Conservation (phyloP, 768 basidiomycete species). For the Lactarius sanguifluus region DNA sequence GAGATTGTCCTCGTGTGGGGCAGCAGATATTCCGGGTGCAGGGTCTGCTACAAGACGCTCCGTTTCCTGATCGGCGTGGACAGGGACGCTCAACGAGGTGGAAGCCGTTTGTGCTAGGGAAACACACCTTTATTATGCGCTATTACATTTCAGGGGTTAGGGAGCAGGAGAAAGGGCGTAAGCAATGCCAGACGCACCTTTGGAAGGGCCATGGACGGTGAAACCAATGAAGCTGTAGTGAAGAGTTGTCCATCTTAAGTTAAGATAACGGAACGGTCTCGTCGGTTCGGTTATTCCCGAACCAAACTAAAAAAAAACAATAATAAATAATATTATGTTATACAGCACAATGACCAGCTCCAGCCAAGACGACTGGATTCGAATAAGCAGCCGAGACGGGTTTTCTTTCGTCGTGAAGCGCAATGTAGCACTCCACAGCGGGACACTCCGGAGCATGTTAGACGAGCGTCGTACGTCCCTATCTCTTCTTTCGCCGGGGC, state of each 20-base stretch:
- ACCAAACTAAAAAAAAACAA: not conserved
- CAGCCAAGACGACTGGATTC: constrained; percentile 61
- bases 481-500: constrained; percentile 4
- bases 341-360: constrained; percentile 9
- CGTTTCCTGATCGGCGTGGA: constrained; percentile 70
- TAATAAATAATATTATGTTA: not conserved
- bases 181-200: constrained; percentile 42
- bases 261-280: not conserved
- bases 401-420: constrained; percentile 77
- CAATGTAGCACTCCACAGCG: constrained; percentile 74
- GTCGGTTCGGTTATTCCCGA: constrained; percentile 20
- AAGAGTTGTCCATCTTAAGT: not conserved
- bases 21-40: constrained; percentile 94
- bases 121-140: constrained; percentile 54
- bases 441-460: constrained; percentile 79
- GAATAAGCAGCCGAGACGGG: constrained; percentile 74
- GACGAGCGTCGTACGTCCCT: constrained; percentile 60
- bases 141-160: constrained; percentile 32
- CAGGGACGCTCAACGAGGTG: constrained; percentile 1
- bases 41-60: constrained; percentile 95
- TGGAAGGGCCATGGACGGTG: constrained; percentile 48
- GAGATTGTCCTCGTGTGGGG: constrained; percentile 95
- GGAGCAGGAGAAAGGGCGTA: not conserved
- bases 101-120: not conserved
- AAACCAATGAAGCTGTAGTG: not conserved